Evolutionary conservation across 371 early-diverging fungal genomes (phyloP), one percentile per base, ranked within the genome.

Genomic region (Blakeslea trispora): DNA sequence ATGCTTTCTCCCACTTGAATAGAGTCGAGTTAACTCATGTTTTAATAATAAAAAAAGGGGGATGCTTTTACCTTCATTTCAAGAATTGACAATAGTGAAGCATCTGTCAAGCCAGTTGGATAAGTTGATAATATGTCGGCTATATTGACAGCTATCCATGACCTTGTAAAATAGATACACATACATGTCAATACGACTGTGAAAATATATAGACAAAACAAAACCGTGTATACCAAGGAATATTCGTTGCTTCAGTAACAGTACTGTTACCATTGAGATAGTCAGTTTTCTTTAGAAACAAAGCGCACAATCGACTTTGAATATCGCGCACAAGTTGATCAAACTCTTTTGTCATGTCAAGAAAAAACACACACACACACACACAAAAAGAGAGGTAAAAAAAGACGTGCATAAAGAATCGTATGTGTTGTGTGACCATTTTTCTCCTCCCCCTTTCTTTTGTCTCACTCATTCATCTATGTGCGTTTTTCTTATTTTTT

Each of bases 181-280:
- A n/a, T n/a, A n/a, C n/a, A n/a, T n/a, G n/a, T n/a, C n/a, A n/a
- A n/a, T n/a, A n/a, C n/a, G n/a, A n/a, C n/a, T n/a, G n/a, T n/a
- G n/a, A n/a, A n/a, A n/a, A n/a, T n/a, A n/a, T n/a, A n/a, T n/a
- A n/a, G n/a, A n/a, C n/a, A n/a, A n/a, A n/a, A n/a, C n/a, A n/a
- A n/a, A n/a, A n/a, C n/a, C n/a, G n/a, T n/a, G n/a, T n/a, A 40
- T 58, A 64, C 66, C 66, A 66, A 22, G 66, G 66, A 18, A 66
- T 61, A 0, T 61, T 55, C 6, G 66, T 17, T 11, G 59, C 45
- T 19, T 53, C 42, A 1, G 31, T 23, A 14, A 56, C 44, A 0
- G 45, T 51, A 11, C 14, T 31, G 42, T 53, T 60, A 31, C 45
- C 53, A 31, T 52, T 53, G 37, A 60, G 56, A 1, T 41, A 47